Base-by-base conservation (phyloP, 2,329 filamentous ascomycete genomes). In the Fusarium nelsonii region DNA sequence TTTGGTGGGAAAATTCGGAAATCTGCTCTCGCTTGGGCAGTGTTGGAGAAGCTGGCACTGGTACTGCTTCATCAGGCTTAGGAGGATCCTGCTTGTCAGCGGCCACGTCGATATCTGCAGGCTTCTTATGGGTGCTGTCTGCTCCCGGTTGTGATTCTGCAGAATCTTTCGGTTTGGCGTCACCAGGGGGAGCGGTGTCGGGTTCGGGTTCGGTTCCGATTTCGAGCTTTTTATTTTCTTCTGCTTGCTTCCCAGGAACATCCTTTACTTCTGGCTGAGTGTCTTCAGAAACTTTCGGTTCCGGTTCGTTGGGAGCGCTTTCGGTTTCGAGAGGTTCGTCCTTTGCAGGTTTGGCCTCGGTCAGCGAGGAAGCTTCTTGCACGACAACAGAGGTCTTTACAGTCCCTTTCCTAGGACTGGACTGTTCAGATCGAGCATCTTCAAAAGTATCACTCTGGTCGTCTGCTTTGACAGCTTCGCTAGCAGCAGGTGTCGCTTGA, bases 1-100 rank as follows among this genome's bases (percentile, higher is more conserved):
- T 89, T 79, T 97, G 94, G 77, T 99, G 95, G 2, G 96, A 98
- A 84, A 92, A 98, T 79, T 97, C 94, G 11, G 94, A 97, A 18
- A 81, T 71, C n/a, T 71, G 77, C 11, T 73, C 73, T 45, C 69
- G 75, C 33, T 62, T 59, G 12, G 58, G 63, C 12, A 56, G 71
- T 26, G 52, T 57, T n/a, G 62, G 59, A 23, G 52, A 57, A 28
- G 60, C 51, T 30, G 68, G 49, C 10, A 15, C 30, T 16, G 41
- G 66, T 64, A 53, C 75, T 57, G 54, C 58, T 49, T 75, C 59
- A n/a, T 53, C 46, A 14, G 46, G 37, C 16, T 61, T 49, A 7
- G 50, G 34, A 23, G 56, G 15, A 20, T 68, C 65, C 26, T 50
- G 32, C 18, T 72, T 61, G 8, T 56, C 61, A 15, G 26, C 32